Conservation (phyloP, 345 rosid species). For the Sisymbrium altissimum region DNA sequence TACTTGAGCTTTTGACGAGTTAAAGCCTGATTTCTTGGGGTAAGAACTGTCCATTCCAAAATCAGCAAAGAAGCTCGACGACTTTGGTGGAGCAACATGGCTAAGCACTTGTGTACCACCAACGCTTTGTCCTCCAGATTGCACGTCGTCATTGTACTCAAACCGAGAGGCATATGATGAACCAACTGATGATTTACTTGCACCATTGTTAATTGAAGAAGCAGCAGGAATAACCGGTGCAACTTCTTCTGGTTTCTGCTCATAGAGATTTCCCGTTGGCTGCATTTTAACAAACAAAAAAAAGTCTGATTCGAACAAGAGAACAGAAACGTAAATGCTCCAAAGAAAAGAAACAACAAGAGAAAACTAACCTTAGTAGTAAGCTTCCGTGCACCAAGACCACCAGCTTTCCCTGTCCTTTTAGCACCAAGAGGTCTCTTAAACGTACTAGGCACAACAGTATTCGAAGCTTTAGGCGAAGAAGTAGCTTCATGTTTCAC, state of each 20-base stretch:
- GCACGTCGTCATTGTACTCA: slow-evolving; percentile 78
- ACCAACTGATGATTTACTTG: slow-evolving; percentile 39
- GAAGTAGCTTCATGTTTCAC: slow-evolving; percentile 52
- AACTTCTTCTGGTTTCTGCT: slow-evolving; percentile 95
- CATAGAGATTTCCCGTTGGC: slow-evolving; percentile 82
- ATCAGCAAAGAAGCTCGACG: slow-evolving; percentile 81
- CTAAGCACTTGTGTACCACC: slow-evolving; percentile 62
- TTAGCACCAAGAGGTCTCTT: slow-evolving; percentile 88
- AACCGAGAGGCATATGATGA: slow-evolving; percentile 77
- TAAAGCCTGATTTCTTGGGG: slow-evolving; percentile 57
- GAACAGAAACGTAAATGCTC: not conserved
- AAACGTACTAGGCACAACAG: slow-evolving; percentile 47
- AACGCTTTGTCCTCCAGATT: slow-evolving; percentile 45
- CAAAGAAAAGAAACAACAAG: not conserved
- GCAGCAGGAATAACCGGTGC: slow-evolving; percentile 46
- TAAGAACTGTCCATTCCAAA: slow-evolving; percentile 86
- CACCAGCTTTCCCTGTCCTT: slow-evolving; percentile 77
- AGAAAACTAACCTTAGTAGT: slow-evolving; percentile 64
- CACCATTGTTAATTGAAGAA: slow-evolving; percentile 44
- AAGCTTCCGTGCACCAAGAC: slow-evolving; percentile 96
- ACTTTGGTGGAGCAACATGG: slow-evolving; percentile 95
- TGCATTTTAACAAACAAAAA: slow-evolving; percentile 39
- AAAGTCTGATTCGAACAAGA: not conserved
- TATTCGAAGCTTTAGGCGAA: slow-evolving; percentile 55
- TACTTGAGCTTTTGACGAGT: slow-evolving; percentile 73